These are phyloP conservation scores for Bombardia bombarda DNA, from an alignment of 495 filamentous ascomycete genomes.

Conservation along the genomic window DNA sequence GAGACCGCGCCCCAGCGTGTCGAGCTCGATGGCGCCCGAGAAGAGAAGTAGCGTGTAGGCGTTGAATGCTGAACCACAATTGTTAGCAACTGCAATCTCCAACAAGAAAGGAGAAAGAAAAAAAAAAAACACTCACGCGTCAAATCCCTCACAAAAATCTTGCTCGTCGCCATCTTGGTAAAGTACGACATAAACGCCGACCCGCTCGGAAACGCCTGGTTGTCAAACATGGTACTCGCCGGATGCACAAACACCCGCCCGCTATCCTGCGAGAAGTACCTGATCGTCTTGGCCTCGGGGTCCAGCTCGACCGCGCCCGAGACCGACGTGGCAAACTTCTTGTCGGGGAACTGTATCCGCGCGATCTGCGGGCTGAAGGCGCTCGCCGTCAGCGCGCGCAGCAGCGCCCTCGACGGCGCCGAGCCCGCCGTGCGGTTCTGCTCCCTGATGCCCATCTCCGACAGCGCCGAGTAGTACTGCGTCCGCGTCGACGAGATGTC, in stretches of 20 bases:
- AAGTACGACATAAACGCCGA: slow-evolving; percentile 77
- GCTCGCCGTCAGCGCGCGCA: slow-evolving; percentile 83
- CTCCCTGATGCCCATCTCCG: slow-evolving; percentile 64
- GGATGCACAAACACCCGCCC: slow-evolving; percentile 91
- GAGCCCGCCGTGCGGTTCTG: slow-evolving; percentile 19
- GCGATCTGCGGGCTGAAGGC: slow-evolving; percentile 88
- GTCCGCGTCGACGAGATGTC: slow-evolving; percentile 81
- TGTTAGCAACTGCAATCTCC: neutral
- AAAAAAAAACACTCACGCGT: slow-evolving; percentile 56
- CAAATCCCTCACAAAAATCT: slow-evolving; percentile 79
- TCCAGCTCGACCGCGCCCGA: slow-evolving; percentile 86
- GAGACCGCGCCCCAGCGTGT: slow-evolving; percentile 80
- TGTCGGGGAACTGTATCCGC: slow-evolving; percentile 85
- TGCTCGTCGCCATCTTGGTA: slow-evolving; percentile 81
- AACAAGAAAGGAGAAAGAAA: neutral
- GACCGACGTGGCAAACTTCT: slow-evolving; percentile 80
- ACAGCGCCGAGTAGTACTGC: slow-evolving; percentile 79
- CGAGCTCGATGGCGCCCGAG: slow-evolving; percentile 71
- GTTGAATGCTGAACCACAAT: slow-evolving; percentile 62
- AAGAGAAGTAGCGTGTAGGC: slow-evolving; percentile 88
- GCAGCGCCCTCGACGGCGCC: slow-evolving; percentile 45
- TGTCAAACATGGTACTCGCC: slow-evolving; percentile 73
- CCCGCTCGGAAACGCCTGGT: slow-evolving; percentile 61
- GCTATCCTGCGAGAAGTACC: slow-evolving; percentile 80
- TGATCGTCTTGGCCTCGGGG: slow-evolving; percentile 84